Evolutionary conservation across 2,329 filamentous ascomycete species (phyloP).

Genomic region (Drechslerella dactyloides): DNA sequence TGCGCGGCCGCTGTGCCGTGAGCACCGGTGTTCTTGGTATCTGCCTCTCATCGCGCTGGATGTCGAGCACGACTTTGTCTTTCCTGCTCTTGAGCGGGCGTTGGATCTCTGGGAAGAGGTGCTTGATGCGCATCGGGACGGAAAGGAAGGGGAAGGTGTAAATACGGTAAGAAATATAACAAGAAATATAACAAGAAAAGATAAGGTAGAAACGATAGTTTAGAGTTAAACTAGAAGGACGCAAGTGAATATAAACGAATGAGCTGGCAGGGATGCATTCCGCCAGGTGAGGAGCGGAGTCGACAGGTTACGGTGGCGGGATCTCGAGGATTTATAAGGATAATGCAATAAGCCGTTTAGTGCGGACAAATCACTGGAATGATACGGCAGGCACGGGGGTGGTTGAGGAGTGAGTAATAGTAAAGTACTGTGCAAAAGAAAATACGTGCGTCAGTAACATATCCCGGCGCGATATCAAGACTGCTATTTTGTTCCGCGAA

Average conservation of each 20-base stretch:
- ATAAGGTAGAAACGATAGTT: constrained; percentile 24
- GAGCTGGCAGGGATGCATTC: constrained; percentile 36
- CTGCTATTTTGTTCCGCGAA: constrained; percentile 33
- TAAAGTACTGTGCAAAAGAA: constrained; percentile 37
- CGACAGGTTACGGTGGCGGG: constrained; percentile 39
- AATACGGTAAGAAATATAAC: background rate
- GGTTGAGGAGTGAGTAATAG: constrained; percentile 31
- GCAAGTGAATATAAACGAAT: constrained; percentile 33
- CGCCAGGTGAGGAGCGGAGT: constrained; percentile 18
- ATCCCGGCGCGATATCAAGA: background rate
- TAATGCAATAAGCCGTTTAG: too few relatives aligned
- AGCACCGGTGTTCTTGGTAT: constrained; percentile 41
- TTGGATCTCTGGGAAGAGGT: constrained; percentile 47
- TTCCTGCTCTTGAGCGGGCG: constrained; percentile 42
- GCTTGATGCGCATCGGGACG: constrained; percentile 45
- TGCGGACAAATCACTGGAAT: constrained; percentile 31
- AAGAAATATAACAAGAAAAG: constrained; percentile 3
- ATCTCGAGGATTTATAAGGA: constrained; percentile 42
- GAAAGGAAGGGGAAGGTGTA: background rate
- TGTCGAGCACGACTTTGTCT: constrained; percentile 20
- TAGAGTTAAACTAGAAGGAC: constrained; percentile 17
- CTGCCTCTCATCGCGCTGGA: constrained; percentile 22
- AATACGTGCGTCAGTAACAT: constrained; percentile 35
- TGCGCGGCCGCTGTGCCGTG: constrained; percentile 32
- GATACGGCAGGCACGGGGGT: constrained; percentile 17